Evolutionary conservation across 176 grass and related monocot species (phyloP), one percentile per base, ranked within the genome.

Genomic region (Saccharum spontaneum): DNA sequence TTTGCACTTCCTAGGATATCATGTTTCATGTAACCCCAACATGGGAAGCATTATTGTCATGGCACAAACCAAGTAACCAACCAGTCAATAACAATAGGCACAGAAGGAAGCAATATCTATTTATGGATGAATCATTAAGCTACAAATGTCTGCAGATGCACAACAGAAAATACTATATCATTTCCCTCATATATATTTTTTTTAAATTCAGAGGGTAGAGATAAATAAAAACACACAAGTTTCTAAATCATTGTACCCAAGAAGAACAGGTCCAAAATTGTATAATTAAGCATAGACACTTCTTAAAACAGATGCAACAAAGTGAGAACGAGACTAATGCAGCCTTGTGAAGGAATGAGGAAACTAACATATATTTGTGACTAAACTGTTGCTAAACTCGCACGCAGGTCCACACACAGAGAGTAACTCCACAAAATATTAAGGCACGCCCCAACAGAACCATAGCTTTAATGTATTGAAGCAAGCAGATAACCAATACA

Each of bases 401-500:
- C 0, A 1, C 8, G 15, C 39, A 17, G 4, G 44, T 12, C 1
- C 16, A 1, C 22, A 11, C 3, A 48, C 43, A 23, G 0, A 36
- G 33, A 57, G 31, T 60, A 45, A 31, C 7, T 24, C 50, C 7
- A 77, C 18, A 79, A 66, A 69, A 63, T 49, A 75, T 37, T 75
- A 79, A 49, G 26, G 22, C 40, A 83, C 5, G 2, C 28, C 26
- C 12, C 69, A 87, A 66, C 63, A 65, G 24, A 81, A 77, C 0
- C 43, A 36, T 57, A 75, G 40, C 22, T 79, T 38, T 79, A 80
- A 62, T 75, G n/a, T 55, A n/a, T 70, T 69, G 62, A 84, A 84
- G 65, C 46, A 79, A 49, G 39, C 75, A 4, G 46, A 77, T 34
- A 88, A 39, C 12, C 81, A 79, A 81, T 83, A 88, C 15, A 63